Evolutionary conservation across 2,329 filamentous ascomycete genomes (phyloP).

Genomic region (Penicillium sclerotigenum): DNA sequence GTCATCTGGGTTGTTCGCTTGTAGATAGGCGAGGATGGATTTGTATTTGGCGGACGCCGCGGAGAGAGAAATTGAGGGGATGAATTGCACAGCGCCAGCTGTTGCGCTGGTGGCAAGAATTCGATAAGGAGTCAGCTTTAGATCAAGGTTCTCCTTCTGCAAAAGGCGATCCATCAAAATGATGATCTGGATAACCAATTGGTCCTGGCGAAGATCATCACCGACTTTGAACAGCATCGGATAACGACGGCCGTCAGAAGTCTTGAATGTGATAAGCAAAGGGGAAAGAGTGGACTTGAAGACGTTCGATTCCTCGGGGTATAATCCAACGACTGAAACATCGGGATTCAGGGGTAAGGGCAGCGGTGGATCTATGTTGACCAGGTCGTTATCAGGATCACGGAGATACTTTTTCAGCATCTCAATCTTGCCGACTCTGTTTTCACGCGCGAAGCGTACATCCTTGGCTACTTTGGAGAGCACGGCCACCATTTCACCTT

Average conservation of each 20-base stretch:
- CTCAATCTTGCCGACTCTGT: slow-evolving; percentile 76
- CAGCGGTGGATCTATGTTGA: slow-evolving; percentile 77
- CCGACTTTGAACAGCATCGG: slow-evolving; percentile 96
- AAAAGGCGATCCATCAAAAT: slow-evolving; percentile 95
- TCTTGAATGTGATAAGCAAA: slow-evolving; percentile 87
- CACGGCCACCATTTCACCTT: slow-evolving; percentile 84
- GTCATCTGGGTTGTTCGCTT: slow-evolving; percentile 83
- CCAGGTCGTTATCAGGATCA: slow-evolving; percentile 86
- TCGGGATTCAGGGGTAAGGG: slow-evolving; percentile 85
- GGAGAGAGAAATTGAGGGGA: slow-evolving; percentile 80
- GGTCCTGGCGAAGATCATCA: slow-evolving; percentile 93
- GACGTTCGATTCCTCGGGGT: slow-evolving; percentile 80
- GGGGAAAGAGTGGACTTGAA: slow-evolving; percentile 95
- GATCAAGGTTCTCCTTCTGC: slow-evolving; percentile 91
- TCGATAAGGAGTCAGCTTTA: slow-evolving; percentile 93
- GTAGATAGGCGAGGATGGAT: slow-evolving; percentile 74
- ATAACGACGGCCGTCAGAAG: slow-evolving; percentile 71
- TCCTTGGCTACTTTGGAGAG: slow-evolving; percentile 86
- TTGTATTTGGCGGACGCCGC: slow-evolving; percentile 81
- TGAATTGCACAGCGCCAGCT: slow-evolving; percentile 89
- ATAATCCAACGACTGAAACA: slow-evolving; percentile 72
- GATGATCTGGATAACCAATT: slow-evolving; percentile 95
- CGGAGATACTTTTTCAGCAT: slow-evolving; percentile 78
- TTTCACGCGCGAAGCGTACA: slow-evolving; percentile 74
- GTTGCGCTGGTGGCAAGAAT: slow-evolving; percentile 89